Evolutionary conservation across 2,329 filamentous ascomycete species (phyloP), one percentile per base, ranked within the genome.

Genomic region (Aspergillus hiratsukae): DNA sequence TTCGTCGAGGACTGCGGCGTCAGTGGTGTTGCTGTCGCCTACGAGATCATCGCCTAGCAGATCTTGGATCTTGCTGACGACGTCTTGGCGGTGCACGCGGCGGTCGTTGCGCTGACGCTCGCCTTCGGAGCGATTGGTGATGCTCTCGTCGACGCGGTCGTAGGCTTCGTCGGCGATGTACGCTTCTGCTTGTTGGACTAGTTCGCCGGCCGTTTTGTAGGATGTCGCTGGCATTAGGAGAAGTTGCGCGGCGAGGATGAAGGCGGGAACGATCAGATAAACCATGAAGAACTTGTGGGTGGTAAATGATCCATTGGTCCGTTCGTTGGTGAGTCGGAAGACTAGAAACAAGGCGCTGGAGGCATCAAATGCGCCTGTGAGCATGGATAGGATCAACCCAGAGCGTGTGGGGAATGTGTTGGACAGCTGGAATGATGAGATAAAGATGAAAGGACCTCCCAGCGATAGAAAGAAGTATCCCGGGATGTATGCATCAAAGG

Each of bases 201-300:
- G 81, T 72, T 97, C 91, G 48, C 90, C 89, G 1, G 92, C 84
- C 0, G 89, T 93, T 74, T 94, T 92, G 78, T 94, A 94, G 1
- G 87, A 91, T 61, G 87, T 84, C 17, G 76, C 78, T 0, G 90
- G 90, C 80, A 95, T 87, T 62, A 93, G 66, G 43, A 85, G 81
- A 27, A 93, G 66, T 72, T 94, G 89, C 19, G 83, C 78, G 28
- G 86, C 54, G 14, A 87, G 66, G 53, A 94, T 90, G 53, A 85
- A 77, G 3, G 79, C 69, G 0, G 90, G 90, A 0, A 94, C 87
- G 19, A 83, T 62, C 17, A 94, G 81, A 66, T 94, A 95, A 11
- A 74, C 67, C 2, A 89, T 75, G 72, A 94, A 94, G 75, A 94
- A 91, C 35, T 79, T 79, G 50, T 83, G 79, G 25, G 87, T 82